Percentiles rank a stretch among this genome's conserved stretches.
Evolutionary conservation across 805 yeast species (phyloP).

Genomic region (Nakazawaea peltata): DNA sequence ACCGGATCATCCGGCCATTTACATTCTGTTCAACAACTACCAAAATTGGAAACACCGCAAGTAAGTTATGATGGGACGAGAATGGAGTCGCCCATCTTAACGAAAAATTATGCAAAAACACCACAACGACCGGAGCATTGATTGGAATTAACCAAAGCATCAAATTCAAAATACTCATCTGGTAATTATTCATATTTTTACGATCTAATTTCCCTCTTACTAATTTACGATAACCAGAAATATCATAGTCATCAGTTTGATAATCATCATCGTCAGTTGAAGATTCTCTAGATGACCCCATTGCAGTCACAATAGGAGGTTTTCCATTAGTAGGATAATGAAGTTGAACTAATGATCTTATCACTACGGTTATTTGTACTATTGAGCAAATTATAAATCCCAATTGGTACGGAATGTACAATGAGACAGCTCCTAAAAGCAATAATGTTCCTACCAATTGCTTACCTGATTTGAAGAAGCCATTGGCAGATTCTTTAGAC

Average conservation of each 20-base stretch:
- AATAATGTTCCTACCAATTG: constrained; percentile 25
- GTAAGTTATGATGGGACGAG: constrained; percentile 75
- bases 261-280: not conserved
- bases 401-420: constrained; percentile 76
- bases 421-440: constrained; percentile 38
- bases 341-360: constrained; percentile 27
- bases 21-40: constrained; percentile 47
- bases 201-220: not conserved
- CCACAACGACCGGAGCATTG: constrained; percentile 69
- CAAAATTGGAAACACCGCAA: constrained; percentile 71
- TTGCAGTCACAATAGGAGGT: not conserved
- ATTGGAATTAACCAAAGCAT: constrained; percentile 78
- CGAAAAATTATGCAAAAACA: constrained; percentile 72
- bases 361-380: constrained; percentile 48
- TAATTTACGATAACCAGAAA: not conserved
- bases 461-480: constrained; percentile 18
- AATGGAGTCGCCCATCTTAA: constrained; percentile 80
- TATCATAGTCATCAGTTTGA: not conserved
- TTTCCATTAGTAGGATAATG: not conserved
- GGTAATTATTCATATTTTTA: constrained; percentile 43
- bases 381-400: constrained; percentile 55
- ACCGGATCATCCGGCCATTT: constrained; percentile 39
- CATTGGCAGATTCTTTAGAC: no score
- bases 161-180: constrained; percentile 52
- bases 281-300: not conserved